phyloP scores from a whole-genome alignment of 257 asterid species.

The Mentha longifolia region DNA sequence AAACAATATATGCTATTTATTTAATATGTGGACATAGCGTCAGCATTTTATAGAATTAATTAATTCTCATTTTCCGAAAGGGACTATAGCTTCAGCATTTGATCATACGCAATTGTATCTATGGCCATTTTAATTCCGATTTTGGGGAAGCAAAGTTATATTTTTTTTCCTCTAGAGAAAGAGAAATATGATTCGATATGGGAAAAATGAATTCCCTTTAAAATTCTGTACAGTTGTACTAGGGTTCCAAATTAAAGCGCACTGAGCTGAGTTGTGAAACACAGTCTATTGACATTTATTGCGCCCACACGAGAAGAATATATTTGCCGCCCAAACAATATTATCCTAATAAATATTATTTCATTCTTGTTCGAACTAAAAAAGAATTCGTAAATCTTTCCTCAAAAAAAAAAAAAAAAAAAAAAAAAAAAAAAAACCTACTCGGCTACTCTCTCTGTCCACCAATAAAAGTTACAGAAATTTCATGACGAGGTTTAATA shows the following conservation, averaged over 20 bases:
- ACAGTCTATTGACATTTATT: too few relatives aligned
- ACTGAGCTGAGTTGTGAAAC: neutral
- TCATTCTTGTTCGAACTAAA: too few relatives aligned
- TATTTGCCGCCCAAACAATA: too few relatives aligned
- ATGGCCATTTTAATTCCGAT: neutral
- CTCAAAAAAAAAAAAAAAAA: too few relatives aligned
- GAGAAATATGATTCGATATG: neutral
- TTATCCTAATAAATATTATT: too few relatives aligned
- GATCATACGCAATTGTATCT: neutral
- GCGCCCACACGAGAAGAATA: neutral
- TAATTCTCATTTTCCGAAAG: too few relatives aligned
- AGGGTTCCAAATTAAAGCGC: neutral
- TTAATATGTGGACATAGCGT: neutral
- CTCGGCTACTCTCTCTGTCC: too few relatives aligned
- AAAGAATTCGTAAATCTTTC: too few relatives aligned
- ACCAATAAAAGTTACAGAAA: too few relatives aligned
- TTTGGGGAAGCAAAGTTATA: constrained; percentile 1
- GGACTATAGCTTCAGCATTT: neutral
- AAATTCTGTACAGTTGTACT: constrained; percentile 7
- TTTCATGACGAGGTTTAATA: too few relatives aligned
- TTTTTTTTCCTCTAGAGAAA: neutral
- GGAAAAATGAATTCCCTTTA: neutral
- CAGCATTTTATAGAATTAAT: too few relatives aligned
- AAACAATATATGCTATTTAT: neutral
- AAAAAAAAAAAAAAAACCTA: too few relatives aligned